Percentiles rank a stretch among this genome's conserved stretches.
These are phyloP conservation scores for Alternaria arborescens DNA, from an alignment of 2,329 filamentous ascomycete genomes.

Conservation along the genomic window DNA sequence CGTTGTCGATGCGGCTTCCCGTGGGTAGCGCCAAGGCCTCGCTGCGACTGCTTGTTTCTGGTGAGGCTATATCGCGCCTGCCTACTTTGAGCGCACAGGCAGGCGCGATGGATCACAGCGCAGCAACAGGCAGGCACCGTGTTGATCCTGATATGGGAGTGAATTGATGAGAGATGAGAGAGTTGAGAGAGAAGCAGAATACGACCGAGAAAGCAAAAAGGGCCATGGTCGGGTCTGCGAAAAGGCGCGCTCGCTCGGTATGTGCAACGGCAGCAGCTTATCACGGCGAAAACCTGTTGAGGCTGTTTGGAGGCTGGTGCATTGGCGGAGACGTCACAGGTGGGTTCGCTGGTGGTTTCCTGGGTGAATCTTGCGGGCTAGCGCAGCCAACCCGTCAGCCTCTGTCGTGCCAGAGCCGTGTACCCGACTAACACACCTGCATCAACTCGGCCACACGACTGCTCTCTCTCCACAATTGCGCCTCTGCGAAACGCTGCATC, in stretches of 20 bases:
- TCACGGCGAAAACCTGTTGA: slow-evolving; percentile 19
- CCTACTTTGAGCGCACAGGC: slow-evolving; percentile 2
- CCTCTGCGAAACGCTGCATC: slow-evolving; percentile 7
- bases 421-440: slow-evolving; percentile 17
- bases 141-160: neutral
- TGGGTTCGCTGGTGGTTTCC: slow-evolving; percentile 15
- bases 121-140: slow-evolving; percentile 5
- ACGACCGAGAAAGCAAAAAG: neutral
- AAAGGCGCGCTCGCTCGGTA: neutral
- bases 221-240: neutral
- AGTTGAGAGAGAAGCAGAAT: neutral
- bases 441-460: neutral
- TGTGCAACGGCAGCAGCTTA: slow-evolving; percentile 1
- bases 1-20: slow-evolving; percentile 12
- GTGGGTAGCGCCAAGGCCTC: slow-evolving; percentile 9
- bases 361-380: slow-evolving; percentile 17
- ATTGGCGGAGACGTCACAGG: slow-evolving; percentile 23
- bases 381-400: slow-evolving; percentile 19
- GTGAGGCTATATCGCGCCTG: slow-evolving; percentile 1
- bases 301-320: slow-evolving; percentile 14
- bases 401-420: slow-evolving; percentile 24
- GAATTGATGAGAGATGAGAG: neutral
- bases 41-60: slow-evolving; percentile 14
- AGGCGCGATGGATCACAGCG: slow-evolving; percentile 6
- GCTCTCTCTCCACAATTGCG: neutral